Evolutionary conservation across 768 basidiomycete species (phyloP), one percentile per base, ranked within the genome.

Genomic region (Tylopilus sp.): DNA sequence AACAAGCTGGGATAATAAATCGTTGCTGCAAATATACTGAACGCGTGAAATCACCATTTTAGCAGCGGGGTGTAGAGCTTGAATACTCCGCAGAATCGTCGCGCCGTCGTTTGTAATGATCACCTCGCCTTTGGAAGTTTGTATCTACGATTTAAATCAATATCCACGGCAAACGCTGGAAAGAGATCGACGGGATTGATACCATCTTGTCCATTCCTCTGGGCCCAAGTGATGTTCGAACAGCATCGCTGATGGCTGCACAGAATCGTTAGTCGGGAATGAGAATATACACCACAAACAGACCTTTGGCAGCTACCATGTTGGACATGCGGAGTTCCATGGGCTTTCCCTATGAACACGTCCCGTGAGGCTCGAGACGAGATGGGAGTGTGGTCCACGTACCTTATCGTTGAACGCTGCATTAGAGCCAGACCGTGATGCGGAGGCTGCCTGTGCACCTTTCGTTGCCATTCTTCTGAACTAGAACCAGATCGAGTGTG

Each of bases 121-220:
- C 17, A 96, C 92, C 70, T 99, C 96, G 56, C 95, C 95, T 71
- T 93, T 92, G 9, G 91, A 74, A 7, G 94, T 97, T 83, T 94
- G 92, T 66, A 98, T 98, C 96, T 97, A 54, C 1, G 24, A 11
- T 30, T 40, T 50, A 55, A 31, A 44, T 65, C 42, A 64, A 47
- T 48, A 52, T 40, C 44, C 25, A 50, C 38, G 22, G 34, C 45
- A 22, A 36, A 37, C 14, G 29, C 37, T 34, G n/a, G 26, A 34
- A 34, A 53, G 36, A 61, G 62, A 64, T 61, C 49, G 34, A 26
- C 10, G 46, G 36, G 55, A n/a, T 51, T 58, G 76, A 53, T 64
- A 90, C 96, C 96, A 98, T 98, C 79, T 98, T 98, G 76, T 98
- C 96, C 96, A 99, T 99, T 57, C 96, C 96, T 71, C 89, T 85